Evolutionary conservation across 2,329 filamentous ascomycete genomes (phyloP).

Genomic region (Aspergillus sp.): DNA sequence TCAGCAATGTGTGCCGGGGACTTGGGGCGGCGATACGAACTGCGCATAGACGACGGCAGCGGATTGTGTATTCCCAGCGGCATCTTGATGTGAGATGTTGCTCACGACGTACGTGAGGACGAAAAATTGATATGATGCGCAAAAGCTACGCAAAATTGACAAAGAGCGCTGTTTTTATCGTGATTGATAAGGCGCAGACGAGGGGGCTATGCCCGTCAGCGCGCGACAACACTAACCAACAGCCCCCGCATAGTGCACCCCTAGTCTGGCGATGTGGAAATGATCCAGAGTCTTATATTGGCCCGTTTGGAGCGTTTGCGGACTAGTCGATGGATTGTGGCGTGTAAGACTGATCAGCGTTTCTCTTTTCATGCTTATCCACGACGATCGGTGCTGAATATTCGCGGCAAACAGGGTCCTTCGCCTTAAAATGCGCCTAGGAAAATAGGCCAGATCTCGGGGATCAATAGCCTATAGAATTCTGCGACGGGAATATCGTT

Average conservation of each 20-base stretch:
- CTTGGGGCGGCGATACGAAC: slow-evolving; percentile 24
- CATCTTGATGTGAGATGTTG: slow-evolving; percentile 2
- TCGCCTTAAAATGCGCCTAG: too few species aligned
- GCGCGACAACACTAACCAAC: not conserved
- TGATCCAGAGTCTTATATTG: not conserved
- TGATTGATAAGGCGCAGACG: not conserved
- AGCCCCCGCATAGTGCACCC: not conserved
- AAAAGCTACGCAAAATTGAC: not conserved
- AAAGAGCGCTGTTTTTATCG: not conserved
- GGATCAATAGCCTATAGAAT: too few species aligned
- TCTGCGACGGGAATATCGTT: not conserved
- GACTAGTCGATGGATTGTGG: not conserved
- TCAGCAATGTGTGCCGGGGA: too few species aligned
- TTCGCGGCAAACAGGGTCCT: too few species aligned
- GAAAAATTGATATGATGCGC: not conserved
- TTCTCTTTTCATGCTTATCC: not conserved
- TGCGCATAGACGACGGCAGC: slow-evolving; percentile 44
- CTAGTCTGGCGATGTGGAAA: not conserved
- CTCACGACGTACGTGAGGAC: not conserved
- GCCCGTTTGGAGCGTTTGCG: not conserved
- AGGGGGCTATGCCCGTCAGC: not conserved
- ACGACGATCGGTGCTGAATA: not conserved
- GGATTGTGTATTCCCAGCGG: slow-evolving; percentile 36
- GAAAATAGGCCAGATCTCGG: too few species aligned
- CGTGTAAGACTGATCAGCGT: not conserved